Base-by-base conservation (phyloP, 306 rosid species). In the Carpinus fangiana region DNA sequence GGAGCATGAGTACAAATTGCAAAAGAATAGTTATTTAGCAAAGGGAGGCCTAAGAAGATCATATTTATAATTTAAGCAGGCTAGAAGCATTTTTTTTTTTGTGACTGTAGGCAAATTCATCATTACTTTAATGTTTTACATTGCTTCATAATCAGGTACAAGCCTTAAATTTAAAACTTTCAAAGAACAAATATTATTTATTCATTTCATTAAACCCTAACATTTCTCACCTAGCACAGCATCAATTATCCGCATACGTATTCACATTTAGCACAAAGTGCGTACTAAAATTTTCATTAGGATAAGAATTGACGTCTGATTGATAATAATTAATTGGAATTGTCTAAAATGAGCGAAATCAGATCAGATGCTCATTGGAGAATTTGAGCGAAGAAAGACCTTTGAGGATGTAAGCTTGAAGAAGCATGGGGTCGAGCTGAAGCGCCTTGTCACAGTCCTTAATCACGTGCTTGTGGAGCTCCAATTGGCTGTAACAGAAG, bases 381-480 rank as follows among this genome's bases (percentile, higher is more conserved):
- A 79, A 46, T 74, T 41, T 72, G 77, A 45, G 34, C 14, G 43
- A 66, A 66, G 17, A 82, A 60, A 77, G 13, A 87, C 98, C 98
- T 92, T 94, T 94, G 74, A 94, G 90, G 60, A 92, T 88, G 84
- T 89, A 90, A 86, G 96, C 93, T 84, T 85, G 98, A 81, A 94
- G 93, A 81, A 83, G 77, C 84, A 77, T 64, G 0, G 96, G 89
- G 77, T 94, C 93, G 47, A 92, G 93, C 86, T 88, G 89, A 81
- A 94, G 93, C 59, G 97, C 98, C 83, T 64, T 88, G 72, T 91
- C 98, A 43, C 97, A 94, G 85, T 94, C 98, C 87, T 90, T 94
- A 66, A 94, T 86, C 73, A 92, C 98, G 69, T 94, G 98, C 86
- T 94, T 94, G 81, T 94, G 89, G 55, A 94, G 90, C 89, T 94